phyloP scores from a whole-genome alignment of 208 protist genomes.

The Phytomonas francai region DNA sequence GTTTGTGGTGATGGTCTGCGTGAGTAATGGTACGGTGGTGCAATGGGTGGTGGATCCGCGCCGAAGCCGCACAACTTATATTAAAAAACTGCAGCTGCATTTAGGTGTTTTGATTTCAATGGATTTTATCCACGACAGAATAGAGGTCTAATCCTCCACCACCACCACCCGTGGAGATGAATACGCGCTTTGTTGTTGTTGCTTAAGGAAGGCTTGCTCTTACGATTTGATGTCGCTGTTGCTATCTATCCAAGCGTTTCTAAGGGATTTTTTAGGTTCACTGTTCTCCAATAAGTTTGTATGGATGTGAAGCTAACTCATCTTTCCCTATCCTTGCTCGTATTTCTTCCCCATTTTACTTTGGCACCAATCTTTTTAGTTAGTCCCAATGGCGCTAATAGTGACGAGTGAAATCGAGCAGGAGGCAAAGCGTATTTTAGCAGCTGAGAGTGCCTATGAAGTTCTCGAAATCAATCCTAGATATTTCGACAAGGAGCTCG shows the following conservation, averaged over 20 bases:
- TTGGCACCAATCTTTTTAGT: background rate
- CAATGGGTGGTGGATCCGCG: slow-evolving; percentile 74
- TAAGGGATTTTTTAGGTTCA: background rate
- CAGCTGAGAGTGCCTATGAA: slow-evolving; percentile 61
- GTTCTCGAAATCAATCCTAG: slow-evolving; percentile 51
- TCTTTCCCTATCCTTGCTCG: slow-evolving; percentile 5
- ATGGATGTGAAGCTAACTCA: background rate
- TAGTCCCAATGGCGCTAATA: slow-evolving; percentile 49
- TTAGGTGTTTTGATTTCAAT: slow-evolving; percentile 65
- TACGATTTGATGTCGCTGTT: background rate
- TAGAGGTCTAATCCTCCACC: slow-evolving; percentile 8
- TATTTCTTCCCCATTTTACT: background rate
- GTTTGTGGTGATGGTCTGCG: slow-evolving; percentile 66
- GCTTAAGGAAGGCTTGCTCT: background rate
- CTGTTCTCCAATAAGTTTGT: background rate
- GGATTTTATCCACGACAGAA: slow-evolving; percentile 24
- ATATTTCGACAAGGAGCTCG: slow-evolving; percentile 32
- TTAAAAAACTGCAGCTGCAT: slow-evolving; percentile 70
- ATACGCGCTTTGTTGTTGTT: slow-evolving; percentile 7
- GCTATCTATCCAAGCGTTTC: background rate
- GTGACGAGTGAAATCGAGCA: slow-evolving; percentile 44
- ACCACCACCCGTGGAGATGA: slow-evolving; percentile 13
- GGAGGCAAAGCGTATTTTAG: slow-evolving; percentile 71
- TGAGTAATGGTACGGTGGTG: slow-evolving; percentile 68
- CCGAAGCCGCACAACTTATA: slow-evolving; percentile 35